Evolutionary conservation across 192 early-diverging fungal species (phyloP), one percentile per base, ranked within the genome.

Genomic region (Backusella macrospora): DNA sequence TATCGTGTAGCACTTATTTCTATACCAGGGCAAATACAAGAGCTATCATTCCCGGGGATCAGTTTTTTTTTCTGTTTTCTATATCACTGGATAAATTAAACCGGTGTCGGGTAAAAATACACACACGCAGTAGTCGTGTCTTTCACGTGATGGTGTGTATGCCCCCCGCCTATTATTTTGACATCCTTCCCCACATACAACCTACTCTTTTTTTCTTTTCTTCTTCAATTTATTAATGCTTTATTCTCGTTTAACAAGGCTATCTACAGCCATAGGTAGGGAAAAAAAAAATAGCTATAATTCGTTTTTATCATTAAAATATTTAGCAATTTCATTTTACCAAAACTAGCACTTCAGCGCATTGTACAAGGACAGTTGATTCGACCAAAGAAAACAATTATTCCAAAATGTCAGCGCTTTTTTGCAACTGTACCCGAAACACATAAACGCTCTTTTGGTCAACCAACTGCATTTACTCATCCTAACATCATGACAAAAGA

Each of bases 401-500:
- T 38, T 66, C 65, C 65, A 42, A 38, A 37, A 39, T 66, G 65
- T 21, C 65, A 66, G 23, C 37, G 65, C 5, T 66, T 43, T n/a
- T 66, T 40, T 73, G 26, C 18, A 40, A 65, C 72, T 26, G 43
- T 65, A 5, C 76, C 76, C 47, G 76, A 72, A 5, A 77, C 71
- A 26, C 76, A 77, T 40, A 18, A 49, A 42, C 46, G 73, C 3
- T 76, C 76, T 5, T 81, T 65, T 76, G 97, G 97, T 9, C 97
- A 98, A 78, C 92, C 95, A 9, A 88, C 92, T 5, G 88, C 87
- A 59, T 77, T 88, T 39, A 94, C 93, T 8, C 97, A 96, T 69
- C 94, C 96, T 1, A 90, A 96, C 74, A 79, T 96, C 45, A 85
- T 98, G 43, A 82, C 87, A 69, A 69, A 88, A 47, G 86, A 85